phyloP scores from a whole-genome alignment of 768 basidiomycete genomes.

The Amanita jacksonii region DNA sequence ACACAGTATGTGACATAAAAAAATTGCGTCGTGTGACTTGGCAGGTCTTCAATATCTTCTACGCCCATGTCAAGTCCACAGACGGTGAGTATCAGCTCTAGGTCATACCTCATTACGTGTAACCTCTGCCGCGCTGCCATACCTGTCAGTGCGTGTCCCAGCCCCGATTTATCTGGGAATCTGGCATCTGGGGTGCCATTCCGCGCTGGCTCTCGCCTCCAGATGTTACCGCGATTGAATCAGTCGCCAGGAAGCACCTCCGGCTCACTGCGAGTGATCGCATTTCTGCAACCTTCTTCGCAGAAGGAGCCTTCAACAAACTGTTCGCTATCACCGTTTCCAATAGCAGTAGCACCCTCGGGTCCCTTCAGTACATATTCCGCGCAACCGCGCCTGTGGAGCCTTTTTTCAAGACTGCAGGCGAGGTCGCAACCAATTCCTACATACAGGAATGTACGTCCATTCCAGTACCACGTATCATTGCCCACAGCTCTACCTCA shows the following conservation, averaged over 20 bases:
- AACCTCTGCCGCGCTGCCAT: neutral
- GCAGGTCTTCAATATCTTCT: constrained; percentile 12
- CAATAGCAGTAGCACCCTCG: constrained; percentile 5
- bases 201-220: constrained; percentile 7
- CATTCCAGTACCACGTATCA: constrained; percentile 14
- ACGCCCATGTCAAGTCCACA: constrained; percentile 6
- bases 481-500: constrained; percentile 12
- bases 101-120: constrained; percentile 1
- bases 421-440: constrained; percentile 12
- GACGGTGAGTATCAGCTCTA: constrained; percentile 5
- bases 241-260: constrained; percentile 6
- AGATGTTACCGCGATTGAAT: constrained; percentile 6
- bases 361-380: constrained; percentile 4
- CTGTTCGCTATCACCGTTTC: constrained; percentile 7
- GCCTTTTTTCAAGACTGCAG: constrained; percentile 6
- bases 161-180: constrained; percentile 7
- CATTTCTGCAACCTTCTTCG: constrained; percentile 7
- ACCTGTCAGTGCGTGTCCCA: constrained; percentile 3
- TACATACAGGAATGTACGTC: constrained; percentile 10
- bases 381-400: constrained; percentile 6
- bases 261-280: constrained; percentile 3
- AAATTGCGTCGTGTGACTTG: too few species aligned
- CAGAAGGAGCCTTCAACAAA: constrained; percentile 6
- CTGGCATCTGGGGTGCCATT: constrained; percentile 6
- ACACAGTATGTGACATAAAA: too few species aligned